Evolutionary conservation across 192 early-diverging fungal species (phyloP).

Genomic region (Coemansia sp.): DNA sequence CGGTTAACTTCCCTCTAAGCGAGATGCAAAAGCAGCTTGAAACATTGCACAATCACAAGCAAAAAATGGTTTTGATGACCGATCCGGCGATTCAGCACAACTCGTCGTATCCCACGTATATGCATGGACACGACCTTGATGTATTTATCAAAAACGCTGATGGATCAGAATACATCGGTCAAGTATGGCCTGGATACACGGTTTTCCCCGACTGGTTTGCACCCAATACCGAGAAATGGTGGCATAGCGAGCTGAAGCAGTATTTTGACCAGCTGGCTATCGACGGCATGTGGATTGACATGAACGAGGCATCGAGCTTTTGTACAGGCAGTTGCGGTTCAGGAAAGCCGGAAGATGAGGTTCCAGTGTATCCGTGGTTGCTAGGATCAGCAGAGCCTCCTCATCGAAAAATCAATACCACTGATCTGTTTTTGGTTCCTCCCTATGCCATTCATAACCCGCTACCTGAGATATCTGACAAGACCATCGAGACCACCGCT

Average conservation of each 20-base stretch:
- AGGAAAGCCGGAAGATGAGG: constrained; percentile 16
- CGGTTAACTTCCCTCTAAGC: constrained; percentile 55
- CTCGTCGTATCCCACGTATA: constrained; percentile 56
- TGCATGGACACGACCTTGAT: constrained; percentile 50
- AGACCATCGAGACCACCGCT: constrained; percentile 55
- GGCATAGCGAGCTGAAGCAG: constrained; percentile 47
- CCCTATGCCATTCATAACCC: constrained; percentile 58
- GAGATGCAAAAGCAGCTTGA: constrained; percentile 54
- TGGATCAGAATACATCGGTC: constrained; percentile 57
- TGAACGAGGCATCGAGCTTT: constrained; percentile 69
- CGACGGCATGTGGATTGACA: constrained; percentile 70
- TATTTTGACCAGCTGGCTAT: constrained; percentile 42
- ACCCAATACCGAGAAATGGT: constrained; percentile 55
- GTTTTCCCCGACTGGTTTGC: constrained; percentile 68
- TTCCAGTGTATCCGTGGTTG: constrained; percentile 20
- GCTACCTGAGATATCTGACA: constrained; percentile 46
- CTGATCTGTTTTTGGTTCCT: constrained; percentile 41
- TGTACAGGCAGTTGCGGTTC: constrained; percentile 62
- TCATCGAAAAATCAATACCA: constrained; percentile 35
- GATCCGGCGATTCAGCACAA: constrained; percentile 65
- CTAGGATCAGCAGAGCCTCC: constrained; percentile 7
- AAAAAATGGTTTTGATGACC: constrained; percentile 63
- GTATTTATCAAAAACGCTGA: constrained; percentile 62
- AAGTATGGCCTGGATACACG: constrained; percentile 68
- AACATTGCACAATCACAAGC: constrained; percentile 50